Percentiles rank a stretch among this genome's conserved stretches.
phyloP scores from a whole-genome alignment of 139 green algal species.

The Chlorella sp. region DNA sequence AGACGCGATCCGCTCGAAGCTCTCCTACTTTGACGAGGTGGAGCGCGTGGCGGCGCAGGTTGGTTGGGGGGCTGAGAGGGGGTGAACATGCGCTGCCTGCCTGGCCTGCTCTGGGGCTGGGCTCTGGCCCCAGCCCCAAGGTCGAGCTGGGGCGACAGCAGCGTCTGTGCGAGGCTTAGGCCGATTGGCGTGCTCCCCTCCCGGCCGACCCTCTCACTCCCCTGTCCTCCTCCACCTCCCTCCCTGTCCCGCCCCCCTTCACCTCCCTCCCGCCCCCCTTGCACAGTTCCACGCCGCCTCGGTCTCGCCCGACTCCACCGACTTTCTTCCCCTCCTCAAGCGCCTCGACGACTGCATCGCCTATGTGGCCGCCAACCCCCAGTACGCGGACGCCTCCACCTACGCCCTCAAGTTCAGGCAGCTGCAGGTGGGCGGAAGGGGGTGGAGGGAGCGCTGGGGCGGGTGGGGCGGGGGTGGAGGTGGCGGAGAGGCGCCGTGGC shows the following conservation, averaged over 20 bases:
- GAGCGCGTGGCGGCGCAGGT: constrained; percentile 75
- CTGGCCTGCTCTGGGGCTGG: neutral
- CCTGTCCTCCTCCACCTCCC: too few relatives aligned
- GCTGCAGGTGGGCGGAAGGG: too few relatives aligned
- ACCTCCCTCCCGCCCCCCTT: too few relatives aligned
- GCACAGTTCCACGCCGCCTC: constrained; percentile 56
- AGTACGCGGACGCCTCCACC: constrained; percentile 85
- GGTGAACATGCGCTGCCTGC: neutral
- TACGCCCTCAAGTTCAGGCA: constrained; percentile 90
- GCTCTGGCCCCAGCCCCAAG: too few relatives aligned
- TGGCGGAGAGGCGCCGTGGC: too few relatives aligned
- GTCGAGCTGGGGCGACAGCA: too few relatives aligned
- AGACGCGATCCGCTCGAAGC: constrained; percentile 69
- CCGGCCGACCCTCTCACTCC: too few relatives aligned
- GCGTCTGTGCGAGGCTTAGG: too few relatives aligned
- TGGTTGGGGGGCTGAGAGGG: neutral
- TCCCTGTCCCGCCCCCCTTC: neutral
- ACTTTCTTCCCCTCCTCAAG: constrained; percentile 82
- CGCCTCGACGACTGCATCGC: constrained; percentile 91
- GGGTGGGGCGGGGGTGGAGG: too few relatives aligned
- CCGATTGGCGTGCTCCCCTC: too few relatives aligned
- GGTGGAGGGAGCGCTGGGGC: too few relatives aligned
- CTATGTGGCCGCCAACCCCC: constrained; percentile 68
- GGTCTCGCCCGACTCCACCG: constrained; percentile 53
- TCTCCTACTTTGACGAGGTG: constrained; percentile 95